These are phyloP conservation scores for Backusella tarrabulga DNA, from an alignment of 192 early-diverging fungal species.

Conservation along the genomic window DNA sequence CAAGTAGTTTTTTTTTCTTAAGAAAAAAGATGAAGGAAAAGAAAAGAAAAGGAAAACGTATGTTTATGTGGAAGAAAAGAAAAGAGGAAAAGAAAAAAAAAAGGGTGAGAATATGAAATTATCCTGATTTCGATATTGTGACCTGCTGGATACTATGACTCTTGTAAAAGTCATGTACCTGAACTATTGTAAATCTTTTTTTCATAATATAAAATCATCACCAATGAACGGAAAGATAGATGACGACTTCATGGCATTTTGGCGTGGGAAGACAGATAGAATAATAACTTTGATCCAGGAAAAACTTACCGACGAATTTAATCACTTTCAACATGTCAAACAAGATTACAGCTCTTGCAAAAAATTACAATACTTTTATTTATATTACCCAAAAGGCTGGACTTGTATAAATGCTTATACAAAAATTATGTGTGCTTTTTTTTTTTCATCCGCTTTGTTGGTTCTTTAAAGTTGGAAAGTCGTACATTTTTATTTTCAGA, in stretches of 20 bases:
- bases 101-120: constrained; percentile 4
- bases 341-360: not conserved
- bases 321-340: not conserved
- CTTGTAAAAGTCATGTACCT: not conserved
- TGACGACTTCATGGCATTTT: constrained; percentile 1
- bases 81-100: not conserved
- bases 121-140: constrained; percentile 1
- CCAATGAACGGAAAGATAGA: constrained; percentile 8
- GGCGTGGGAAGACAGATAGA: not conserved
- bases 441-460: not conserved
- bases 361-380: not conserved
- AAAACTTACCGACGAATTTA: not conserved
- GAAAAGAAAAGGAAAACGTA: not conserved
- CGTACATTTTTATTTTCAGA: constrained; percentile 4
- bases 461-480: not conserved
- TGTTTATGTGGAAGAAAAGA: not conserved
- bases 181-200: not conserved
- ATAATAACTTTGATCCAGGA: not conserved
- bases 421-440: not conserved
- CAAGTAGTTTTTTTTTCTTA: not conserved
- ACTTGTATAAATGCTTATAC: not conserved
- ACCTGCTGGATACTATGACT: not conserved
- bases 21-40: not conserved
- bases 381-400: not conserved
- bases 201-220: not conserved